These are phyloP conservation scores for Labyrinthula sp. DNA, from an alignment of 352 stramenopile genomes.

Conservation along the genomic window DNA sequence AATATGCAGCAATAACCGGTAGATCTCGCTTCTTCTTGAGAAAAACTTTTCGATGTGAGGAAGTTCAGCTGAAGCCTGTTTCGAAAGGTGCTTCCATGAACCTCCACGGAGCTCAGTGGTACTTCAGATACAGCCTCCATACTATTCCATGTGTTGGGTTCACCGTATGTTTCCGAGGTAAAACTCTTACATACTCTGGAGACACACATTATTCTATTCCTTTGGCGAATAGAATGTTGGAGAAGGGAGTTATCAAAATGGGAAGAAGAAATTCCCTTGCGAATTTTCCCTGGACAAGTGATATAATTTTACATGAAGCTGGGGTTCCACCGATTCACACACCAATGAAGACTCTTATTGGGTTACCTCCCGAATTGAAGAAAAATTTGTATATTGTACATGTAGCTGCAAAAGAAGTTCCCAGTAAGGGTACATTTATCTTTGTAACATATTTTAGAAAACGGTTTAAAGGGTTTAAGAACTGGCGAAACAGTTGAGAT, in stretches of 20 bases:
- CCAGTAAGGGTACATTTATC: too few relatives aligned
- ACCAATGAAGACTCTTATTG: slow-evolving; percentile 50
- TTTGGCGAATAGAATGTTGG: slow-evolving; percentile 46
- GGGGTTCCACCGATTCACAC: slow-evolving; percentile 55
- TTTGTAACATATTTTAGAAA: too few relatives aligned
- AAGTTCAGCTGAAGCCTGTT: slow-evolving; percentile 47
- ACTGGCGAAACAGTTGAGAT: slow-evolving; percentile 35
- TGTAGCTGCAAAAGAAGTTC: slow-evolving; percentile 50
- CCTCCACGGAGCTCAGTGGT: slow-evolving; percentile 51
- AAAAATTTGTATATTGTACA: slow-evolving; percentile 52
- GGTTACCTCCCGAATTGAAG: slow-evolving; percentile 44
- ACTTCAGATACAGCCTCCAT: slow-evolving; percentile 56
- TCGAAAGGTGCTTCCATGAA: slow-evolving; percentile 50
- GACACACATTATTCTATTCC: slow-evolving; percentile 51
- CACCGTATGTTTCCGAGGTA: slow-evolving; percentile 50
- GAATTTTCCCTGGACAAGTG: slow-evolving; percentile 52
- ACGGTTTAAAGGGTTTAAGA: slow-evolving; percentile 39
- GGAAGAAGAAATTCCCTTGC: slow-evolving; percentile 25
- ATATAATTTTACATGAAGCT: slow-evolving; percentile 51
- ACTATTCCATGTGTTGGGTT: slow-evolving; percentile 57
- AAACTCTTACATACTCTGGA: slow-evolving; percentile 51
- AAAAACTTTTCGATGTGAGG: too few relatives aligned
- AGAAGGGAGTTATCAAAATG: slow-evolving; percentile 44
- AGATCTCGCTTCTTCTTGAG: slow-evolving; percentile 50
- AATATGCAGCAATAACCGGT: slow-evolving; percentile 51